A percentile compares a stretch with the other conserved stretches of the same genome.
Evolutionary conservation across 371 early-diverging fungal species (phyloP).

Genomic region (Apophysomyces trapeziformis): DNA sequence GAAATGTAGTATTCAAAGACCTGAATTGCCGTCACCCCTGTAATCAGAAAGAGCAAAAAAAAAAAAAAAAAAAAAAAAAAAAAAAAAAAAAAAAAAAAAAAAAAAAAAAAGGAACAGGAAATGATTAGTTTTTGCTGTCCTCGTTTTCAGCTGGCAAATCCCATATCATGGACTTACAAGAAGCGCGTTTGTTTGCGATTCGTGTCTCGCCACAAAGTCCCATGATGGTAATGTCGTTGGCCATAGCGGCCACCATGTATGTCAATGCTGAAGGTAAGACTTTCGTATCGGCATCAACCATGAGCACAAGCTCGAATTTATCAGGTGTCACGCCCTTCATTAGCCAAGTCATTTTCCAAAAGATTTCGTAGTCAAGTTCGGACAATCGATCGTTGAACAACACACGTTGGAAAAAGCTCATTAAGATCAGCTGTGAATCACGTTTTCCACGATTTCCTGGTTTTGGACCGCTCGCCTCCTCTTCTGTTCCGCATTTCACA

Average conservation of each 20-base stretch:
- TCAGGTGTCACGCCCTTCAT: slow-evolving; percentile 87
- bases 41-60: neutral
- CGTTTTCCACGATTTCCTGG: slow-evolving; percentile 98
- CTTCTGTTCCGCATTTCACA: slow-evolving; percentile 89
- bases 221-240: slow-evolving; percentile 80
- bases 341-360: slow-evolving; percentile 84
- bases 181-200: slow-evolving; percentile 79
- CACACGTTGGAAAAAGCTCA: slow-evolving; percentile 95
- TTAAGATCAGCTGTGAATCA: slow-evolving; percentile 95
- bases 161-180: slow-evolving; percentile 79
- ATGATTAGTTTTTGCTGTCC: neutral
- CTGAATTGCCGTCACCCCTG: slow-evolving; percentile 57
- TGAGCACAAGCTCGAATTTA: slow-evolving; percentile 88
- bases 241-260: slow-evolving; percentile 83
- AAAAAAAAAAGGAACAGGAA: neutral
- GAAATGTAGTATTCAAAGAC: slow-evolving; percentile 97
- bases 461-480: slow-evolving; percentile 67
- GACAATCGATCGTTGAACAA: slow-evolving; percentile 94
- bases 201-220: slow-evolving; percentile 90
- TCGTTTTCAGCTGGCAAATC: slow-evolving; percentile 48
- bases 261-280: slow-evolving; percentile 79
- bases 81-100: neutral
- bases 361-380: slow-evolving; percentile 95
- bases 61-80: neutral
- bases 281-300: slow-evolving; percentile 98